Evolutionary conservation across 139 green algal species (phyloP), one percentile per base, ranked within the genome.

Genomic region (Edaphochlamys debaryana): DNA sequence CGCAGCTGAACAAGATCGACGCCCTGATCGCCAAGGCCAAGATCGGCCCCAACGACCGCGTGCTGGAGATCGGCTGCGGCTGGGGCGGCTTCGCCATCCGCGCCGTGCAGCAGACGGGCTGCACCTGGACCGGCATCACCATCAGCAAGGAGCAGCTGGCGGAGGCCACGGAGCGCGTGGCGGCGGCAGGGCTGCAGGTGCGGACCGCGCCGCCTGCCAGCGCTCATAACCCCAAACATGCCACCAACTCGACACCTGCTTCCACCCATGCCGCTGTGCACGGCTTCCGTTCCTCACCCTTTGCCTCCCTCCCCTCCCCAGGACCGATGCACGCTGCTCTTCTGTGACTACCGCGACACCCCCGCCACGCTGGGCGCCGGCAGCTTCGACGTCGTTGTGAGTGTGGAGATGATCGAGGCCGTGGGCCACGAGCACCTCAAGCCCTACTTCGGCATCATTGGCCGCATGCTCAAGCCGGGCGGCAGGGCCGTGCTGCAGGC

Each of bases 361-460:
- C 81, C 64, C 64, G 77, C 80, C 41, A 52, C 34, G 42, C 76
- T 82, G 37, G 93, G 89, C n/a, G 86, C 73, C 34, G 90, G 90
- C 27, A 90, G 67, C 9, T 98, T 94, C 74, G 96, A 98, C 84
- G 86, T 88, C 71, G 94, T 98, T 79, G 88, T 98, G 9, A 95
- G 88, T 67, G 96, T 95, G 79, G 97, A 99, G 91, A 99, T 99
- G 97, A 97, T 99, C 50, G 97, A 99, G 91, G 97, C 97, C 0
- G 96, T 99, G 60, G 97, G 97, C 11, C 95, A 99, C 82, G 96
- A 99, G 85, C 92, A 98, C 87, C 88, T 98, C 54, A 32, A 62
- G 7, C 86, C 82, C 15, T 99, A 97, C 94, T 99, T 99, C 80
- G 36, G 17, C 45, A 81, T 79, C 29, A 93, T 98, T 42, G 83